Evolutionary conservation across 805 yeast genomes (phyloP), one percentile per base, ranked within the genome.

Genomic region (Yarrowia sp.): DNA sequence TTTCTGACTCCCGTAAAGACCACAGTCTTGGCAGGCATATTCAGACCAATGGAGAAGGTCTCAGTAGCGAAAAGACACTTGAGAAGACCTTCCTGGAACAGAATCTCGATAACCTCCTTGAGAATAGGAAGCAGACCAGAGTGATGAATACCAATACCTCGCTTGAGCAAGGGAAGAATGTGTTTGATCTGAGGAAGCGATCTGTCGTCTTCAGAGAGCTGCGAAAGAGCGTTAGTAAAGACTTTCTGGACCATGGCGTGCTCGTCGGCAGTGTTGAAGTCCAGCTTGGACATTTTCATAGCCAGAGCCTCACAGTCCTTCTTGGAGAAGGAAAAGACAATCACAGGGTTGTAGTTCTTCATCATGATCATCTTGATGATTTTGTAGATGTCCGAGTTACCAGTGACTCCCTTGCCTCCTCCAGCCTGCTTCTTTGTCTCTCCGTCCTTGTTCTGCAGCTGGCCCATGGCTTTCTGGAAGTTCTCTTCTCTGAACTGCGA

Each of bases 1-100:
- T 95, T 95, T 74, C 99, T 86, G 18, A 95, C 99, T 38, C 93
- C 90, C 0, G 99, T 95, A 76, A 95, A 95, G 2, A 95, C 99
- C 50, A 95, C 99, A 0, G 99, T 95, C 72, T 95, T 95, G 10
- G 99, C 98, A 71, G 99, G 99, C 99, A 95, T 95, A 78, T 95
- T 95, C 63, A 95, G 84, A 61, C 99, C 99, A 78, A 95, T 95
- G 11, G 98, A 92, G 74, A 95, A 95, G 2, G 99, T 95, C 76
- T 95, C 99, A 0, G 99, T 95, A 4, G 99, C 99, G 78, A 95
- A 95, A 65, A 95, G 79, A 1, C 93, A 98, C 75, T 95, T 95
- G 66, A 95, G 79, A 61, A 93, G 84, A 11, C 99, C 99, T 79
- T 95, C 98, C 77, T 95, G 99, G 80, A 95, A 95, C 66, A 95